These are phyloP conservation scores for Globisporangium splendens DNA, from an alignment of 352 stramenopile species.

Conservation along the genomic window DNA sequence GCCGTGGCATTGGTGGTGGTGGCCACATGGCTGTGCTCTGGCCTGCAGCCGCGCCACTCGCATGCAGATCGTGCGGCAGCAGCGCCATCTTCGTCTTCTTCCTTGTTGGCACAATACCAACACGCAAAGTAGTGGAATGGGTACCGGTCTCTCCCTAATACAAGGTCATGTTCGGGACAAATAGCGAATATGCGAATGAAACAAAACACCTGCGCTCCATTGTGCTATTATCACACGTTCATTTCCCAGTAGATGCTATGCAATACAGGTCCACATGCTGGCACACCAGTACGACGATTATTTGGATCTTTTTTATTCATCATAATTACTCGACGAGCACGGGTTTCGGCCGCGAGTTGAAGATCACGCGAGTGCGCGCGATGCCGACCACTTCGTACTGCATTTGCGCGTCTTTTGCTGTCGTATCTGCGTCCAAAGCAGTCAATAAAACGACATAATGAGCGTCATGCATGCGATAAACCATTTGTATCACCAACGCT, in stretches of 20 bases:
- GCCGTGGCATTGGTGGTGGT: too few relatives aligned
- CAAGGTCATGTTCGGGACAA: neutral
- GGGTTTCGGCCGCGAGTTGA: slow-evolving; percentile 71
- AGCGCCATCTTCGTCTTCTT: too few relatives aligned
- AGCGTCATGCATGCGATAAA: neutral
- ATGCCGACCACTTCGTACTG: slow-evolving; percentile 81
- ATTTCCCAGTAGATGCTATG: neutral
- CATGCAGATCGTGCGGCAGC: too few relatives aligned
- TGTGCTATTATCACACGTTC: too few relatives aligned
- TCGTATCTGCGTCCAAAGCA: neutral
- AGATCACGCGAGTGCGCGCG: slow-evolving; percentile 71
- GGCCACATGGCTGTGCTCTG: too few relatives aligned
- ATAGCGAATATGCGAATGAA: neutral
- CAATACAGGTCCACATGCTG: too few relatives aligned
- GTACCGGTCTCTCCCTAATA: slow-evolving; percentile 2
- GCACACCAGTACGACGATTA: too few relatives aligned
- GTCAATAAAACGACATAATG: too few relatives aligned
- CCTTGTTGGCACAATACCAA: neutral
- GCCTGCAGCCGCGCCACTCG: too few relatives aligned
- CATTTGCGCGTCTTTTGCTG: slow-evolving; percentile 2
- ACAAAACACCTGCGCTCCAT: neutral
- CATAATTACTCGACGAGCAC: slow-evolving; percentile 28
- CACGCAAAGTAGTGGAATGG: neutral
- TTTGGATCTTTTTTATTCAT: too few relatives aligned
- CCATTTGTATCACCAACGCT: too few relatives aligned